Conservation (phyloP, 169 alveolate genomes). For the Eimeria mitis region DNA sequence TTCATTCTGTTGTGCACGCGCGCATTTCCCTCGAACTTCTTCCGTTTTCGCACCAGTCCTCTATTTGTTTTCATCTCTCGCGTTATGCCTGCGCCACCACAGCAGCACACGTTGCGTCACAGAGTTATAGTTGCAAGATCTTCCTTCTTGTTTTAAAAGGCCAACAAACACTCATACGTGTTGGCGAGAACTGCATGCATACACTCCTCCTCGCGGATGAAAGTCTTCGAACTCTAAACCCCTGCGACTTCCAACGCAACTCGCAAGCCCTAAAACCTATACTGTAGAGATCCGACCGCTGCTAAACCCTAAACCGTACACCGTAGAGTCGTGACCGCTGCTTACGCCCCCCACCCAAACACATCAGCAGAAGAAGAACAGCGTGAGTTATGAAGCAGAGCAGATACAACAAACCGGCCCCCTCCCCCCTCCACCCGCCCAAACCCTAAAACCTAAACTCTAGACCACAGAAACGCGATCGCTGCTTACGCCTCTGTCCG, state of each 20-base stretch:
- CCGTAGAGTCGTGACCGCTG: neutral
- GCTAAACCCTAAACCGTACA: neutral
- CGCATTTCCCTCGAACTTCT: slow-evolving; percentile 96
- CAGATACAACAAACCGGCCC: no score
- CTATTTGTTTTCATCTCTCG: slow-evolving; percentile 91
- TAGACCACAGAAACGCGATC: neutral
- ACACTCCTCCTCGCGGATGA: neutral
- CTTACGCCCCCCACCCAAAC: slow-evolving; percentile 78
- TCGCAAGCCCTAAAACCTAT: neutral
- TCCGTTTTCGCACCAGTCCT: slow-evolving; percentile 95
- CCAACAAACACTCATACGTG: neutral
- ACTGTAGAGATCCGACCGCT: neutral
- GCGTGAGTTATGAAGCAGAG: no score
- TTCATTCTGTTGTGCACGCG: slow-evolving; percentile 95
- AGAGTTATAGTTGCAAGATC: neutral
- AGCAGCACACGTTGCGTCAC: neutral
- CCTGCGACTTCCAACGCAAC: no score
- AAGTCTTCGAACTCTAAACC: neutral
- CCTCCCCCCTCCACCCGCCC: no score
- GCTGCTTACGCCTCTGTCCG: slow-evolving; percentile 73
- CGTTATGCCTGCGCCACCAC: slow-evolving; percentile 54
- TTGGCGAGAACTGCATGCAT: neutral
- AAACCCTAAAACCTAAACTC: neutral
- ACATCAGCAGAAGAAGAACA: no score
- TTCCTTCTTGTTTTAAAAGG: neutral